These are phyloP conservation scores for Sporothrix brunneoviolacea DNA, from an alignment of 2,329 filamentous ascomycete genomes.

Conservation along the genomic window DNA sequence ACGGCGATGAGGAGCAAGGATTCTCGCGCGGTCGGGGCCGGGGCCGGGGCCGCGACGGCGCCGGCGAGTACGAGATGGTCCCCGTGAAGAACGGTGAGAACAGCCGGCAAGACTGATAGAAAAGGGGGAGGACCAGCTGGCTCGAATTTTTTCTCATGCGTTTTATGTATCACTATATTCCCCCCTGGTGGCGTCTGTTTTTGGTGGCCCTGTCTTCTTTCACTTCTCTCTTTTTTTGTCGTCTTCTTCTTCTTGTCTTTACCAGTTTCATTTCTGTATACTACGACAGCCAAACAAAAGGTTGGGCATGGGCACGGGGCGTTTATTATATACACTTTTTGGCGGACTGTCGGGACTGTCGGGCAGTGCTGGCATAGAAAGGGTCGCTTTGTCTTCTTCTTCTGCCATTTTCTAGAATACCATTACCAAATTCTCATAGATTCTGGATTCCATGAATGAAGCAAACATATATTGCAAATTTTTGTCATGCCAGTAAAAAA, in stretches of 20 bases:
- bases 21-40: constrained; percentile 44
- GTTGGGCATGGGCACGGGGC: not conserved
- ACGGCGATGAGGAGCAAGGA: constrained; percentile 42
- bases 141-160: not conserved
- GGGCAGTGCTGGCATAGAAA: not conserved
- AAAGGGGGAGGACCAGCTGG: no score
- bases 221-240: not conserved
- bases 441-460: no score
- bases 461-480: no score
- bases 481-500: no score
- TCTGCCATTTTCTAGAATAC: not conserved
- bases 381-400: not conserved
- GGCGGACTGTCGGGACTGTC: no score
- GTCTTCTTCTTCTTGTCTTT: not conserved
- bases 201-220: no score
- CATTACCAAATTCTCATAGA: not conserved
- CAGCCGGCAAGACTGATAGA: constrained; percentile 8
- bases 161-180: not conserved
- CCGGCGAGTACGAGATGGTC: constrained; percentile 61
- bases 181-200: no score
- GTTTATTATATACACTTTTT: not conserved
- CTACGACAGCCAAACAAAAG: no score
- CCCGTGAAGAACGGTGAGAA: constrained; percentile 34
- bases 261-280: no score
- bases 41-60: constrained; percentile 47